These are phyloP conservation scores for Paspalum notatum DNA, from an alignment of 176 grass and related monocot genomes.

Conservation along the genomic window DNA sequence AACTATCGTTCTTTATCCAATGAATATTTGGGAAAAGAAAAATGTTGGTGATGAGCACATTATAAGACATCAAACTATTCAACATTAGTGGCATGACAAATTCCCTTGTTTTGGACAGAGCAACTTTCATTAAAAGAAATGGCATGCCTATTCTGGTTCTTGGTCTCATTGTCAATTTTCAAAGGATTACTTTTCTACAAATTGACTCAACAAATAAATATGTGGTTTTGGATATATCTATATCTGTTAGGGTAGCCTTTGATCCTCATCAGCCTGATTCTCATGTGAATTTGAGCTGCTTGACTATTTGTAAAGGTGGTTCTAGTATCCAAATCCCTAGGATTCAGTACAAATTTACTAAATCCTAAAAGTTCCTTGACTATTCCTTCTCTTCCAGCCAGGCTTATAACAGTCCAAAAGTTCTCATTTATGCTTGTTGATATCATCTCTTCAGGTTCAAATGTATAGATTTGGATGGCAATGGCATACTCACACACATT, in stretches of 20 bases:
- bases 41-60: not conserved
- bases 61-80: constrained; percentile 10
- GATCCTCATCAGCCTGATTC: constrained; percentile 4
- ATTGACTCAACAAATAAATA: constrained; percentile 20
- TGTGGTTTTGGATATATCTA: constrained; percentile 16
- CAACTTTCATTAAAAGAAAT: constrained; percentile 3
- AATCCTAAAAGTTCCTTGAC: not conserved
- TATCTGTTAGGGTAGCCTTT: not conserved
- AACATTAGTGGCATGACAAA: not conserved
- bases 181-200: constrained; percentile 4
- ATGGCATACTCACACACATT: constrained; percentile 79
- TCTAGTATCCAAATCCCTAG: not conserved
- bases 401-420: constrained; percentile 10
- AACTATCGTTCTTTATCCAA: not conserved
- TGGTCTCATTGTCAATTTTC: not conserved
- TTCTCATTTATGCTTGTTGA: constrained; percentile 30
- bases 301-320: not conserved
- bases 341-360: not conserved
- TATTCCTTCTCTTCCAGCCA: not conserved
- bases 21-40: not conserved
- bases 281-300: constrained; percentile 23
- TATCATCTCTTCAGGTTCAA: constrained; percentile 73
- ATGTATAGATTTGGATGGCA: constrained; percentile 95
- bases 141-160: not conserved
- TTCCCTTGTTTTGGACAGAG: not conserved